These are phyloP conservation scores for Leccinum aurantiacum DNA, from an alignment of 768 basidiomycete species.

Conservation along the genomic window DNA sequence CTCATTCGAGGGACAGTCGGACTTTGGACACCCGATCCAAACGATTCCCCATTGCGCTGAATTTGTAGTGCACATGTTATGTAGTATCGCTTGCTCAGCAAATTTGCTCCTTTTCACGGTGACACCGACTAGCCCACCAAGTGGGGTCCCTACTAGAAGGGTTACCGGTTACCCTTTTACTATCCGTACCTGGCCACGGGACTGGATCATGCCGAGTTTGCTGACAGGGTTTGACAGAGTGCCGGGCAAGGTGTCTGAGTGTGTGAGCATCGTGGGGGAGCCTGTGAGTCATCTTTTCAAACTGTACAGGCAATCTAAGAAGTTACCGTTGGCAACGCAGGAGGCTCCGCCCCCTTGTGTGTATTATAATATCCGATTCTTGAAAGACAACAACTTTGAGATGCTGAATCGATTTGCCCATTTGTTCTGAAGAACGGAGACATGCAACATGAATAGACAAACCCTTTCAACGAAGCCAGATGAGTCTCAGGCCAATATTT, in stretches of 20 bases:
- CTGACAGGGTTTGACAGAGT: not conserved
- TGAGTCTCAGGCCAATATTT: not conserved
- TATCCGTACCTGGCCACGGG: not conserved
- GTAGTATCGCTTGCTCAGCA: not conserved
- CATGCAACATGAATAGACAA: slow-evolving; percentile 49
- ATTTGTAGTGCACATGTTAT: not conserved
- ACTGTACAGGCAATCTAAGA: not conserved
- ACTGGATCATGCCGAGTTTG: not conserved
- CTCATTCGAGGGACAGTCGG: not conserved
- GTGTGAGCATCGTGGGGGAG: not conserved
- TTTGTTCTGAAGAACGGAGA: slow-evolving; percentile 71
- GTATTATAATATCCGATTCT: slow-evolving; percentile 34
- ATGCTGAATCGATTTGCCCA: slow-evolving; percentile 54
- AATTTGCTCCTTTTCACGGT: not conserved
- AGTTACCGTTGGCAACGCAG: not conserved
- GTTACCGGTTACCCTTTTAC: not conserved
- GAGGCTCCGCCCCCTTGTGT: not conserved
- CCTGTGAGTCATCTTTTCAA: not conserved
- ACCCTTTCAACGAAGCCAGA: not conserved
- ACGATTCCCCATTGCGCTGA: not conserved
- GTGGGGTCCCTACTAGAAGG: not conserved
- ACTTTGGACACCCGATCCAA: not conserved
- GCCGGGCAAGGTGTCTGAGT: not conserved
- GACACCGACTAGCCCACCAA: not conserved
- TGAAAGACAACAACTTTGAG: slow-evolving; percentile 90